Evolutionary conservation across 2,329 filamentous ascomycete genomes (phyloP).

Genomic region (Biscogniauxia marginata): DNA sequence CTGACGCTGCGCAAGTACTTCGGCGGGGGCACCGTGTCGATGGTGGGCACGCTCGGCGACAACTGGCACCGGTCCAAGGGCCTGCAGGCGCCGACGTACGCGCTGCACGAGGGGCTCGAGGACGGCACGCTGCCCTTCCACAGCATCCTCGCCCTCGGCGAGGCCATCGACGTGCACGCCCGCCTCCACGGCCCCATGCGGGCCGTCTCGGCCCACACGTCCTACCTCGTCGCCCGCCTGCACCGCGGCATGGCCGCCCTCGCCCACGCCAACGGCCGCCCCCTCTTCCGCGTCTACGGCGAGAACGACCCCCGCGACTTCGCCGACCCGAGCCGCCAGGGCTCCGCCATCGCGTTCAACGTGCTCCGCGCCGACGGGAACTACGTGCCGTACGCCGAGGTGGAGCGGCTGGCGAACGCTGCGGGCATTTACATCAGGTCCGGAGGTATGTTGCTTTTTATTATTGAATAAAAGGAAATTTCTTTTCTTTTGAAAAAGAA

Average conservation of each 20-base stretch:
- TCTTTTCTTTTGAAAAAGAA: no score
- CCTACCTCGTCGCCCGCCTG: conserved; percentile 49
- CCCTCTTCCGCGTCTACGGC: conserved; percentile 55
- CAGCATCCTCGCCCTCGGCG: conserved; percentile 60
- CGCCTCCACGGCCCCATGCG: conserved; percentile 57
- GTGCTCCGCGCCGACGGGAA: conserved; percentile 50
- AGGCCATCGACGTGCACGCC: conserved; percentile 56
- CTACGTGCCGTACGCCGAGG: conserved; percentile 54
- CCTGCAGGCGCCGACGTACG: conserved; percentile 37
- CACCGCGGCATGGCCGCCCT: conserved; percentile 48
- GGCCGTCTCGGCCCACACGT: conserved; percentile 58
- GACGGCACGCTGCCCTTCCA: conserved; percentile 68
- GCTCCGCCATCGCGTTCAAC: conserved; percentile 65
- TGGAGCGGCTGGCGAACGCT: conserved; percentile 58
- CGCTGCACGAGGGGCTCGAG: conserved; percentile 61
- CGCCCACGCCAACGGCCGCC: conserved; percentile 51
- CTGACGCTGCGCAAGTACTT: conserved; percentile 60
- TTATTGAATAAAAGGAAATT: no score
- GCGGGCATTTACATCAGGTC: conserved; percentile 59
- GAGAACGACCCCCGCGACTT: conserved; percentile 50
- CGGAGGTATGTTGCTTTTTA: conserved; percentile 40
- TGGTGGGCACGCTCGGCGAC: conserved; percentile 52
- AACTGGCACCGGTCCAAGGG: conserved; percentile 55
- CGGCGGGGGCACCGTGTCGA: conserved; percentile 65
- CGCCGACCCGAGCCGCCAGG: conserved; percentile 52